A percentile compares a stretch with the other conserved stretches of the same genome.
These are phyloP conservation scores for Cunninghamia lanceolata DNA, from an alignment of 75 land plant species.

Conservation along the genomic window DNA sequence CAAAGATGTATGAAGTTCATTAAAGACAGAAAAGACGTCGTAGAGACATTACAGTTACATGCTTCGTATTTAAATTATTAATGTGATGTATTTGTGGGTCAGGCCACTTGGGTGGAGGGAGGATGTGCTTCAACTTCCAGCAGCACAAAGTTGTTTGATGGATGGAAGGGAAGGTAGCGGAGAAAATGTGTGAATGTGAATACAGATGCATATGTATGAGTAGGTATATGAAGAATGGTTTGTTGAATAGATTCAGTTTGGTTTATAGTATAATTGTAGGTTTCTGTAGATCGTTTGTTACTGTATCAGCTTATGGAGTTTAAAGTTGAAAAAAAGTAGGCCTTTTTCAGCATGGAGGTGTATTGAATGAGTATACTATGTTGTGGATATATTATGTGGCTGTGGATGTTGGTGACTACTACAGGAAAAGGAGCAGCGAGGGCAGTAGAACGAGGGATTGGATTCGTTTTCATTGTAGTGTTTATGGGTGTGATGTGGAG, in stretches of 20 bases:
- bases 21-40: neutral
- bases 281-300: neutral
- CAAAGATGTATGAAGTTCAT: neutral
- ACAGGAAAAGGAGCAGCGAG: neutral
- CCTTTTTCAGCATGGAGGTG: neutral
- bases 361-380: neutral
- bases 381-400: neutral
- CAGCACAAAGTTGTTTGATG: neutral
- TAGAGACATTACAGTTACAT: neutral
- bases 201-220: neutral
- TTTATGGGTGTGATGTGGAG: neutral
- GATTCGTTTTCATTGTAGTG: neutral
- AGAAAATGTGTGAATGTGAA: neutral
- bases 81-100: neutral
- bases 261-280: neutral
- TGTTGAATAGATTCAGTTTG: neutral
- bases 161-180: neutral
- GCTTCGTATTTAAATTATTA: neutral
- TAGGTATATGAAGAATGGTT: no score
- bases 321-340: neutral
- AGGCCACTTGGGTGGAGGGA: neutral
- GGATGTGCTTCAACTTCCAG: neutral
- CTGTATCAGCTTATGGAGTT: constrained; percentile 1
- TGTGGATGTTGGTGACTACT: neutral
- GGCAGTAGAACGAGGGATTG: neutral